A percentile compares a stretch with the other conserved stretches of the same genome.
Evolutionary conservation across 495 filamentous ascomycete species (phyloP).

Genomic region (Penicillium daleae): DNA sequence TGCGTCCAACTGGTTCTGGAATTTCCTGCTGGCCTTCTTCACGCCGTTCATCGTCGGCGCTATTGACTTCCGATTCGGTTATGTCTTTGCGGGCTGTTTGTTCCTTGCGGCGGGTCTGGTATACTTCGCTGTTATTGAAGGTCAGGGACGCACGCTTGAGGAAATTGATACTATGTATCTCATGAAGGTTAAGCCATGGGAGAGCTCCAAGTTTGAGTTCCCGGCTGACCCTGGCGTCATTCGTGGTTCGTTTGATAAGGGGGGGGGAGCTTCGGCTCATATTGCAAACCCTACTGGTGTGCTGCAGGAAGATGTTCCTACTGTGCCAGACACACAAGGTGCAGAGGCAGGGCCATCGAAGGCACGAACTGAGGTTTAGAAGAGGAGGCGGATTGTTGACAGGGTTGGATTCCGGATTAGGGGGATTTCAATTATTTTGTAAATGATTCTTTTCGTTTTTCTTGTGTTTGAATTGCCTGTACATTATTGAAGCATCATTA

Average conservation of each 20-base stretch:
- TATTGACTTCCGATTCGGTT: constrained; percentile 75
- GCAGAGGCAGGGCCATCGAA: not conserved
- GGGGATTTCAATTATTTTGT: not conserved
- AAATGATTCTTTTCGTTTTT: not conserved
- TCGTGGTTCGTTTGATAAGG: constrained; percentile 31
- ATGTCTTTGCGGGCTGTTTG: constrained; percentile 75
- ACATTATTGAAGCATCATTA: not conserved
- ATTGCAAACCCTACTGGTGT: constrained; percentile 19
- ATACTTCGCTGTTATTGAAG: constrained; percentile 76
- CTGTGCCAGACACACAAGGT: not conserved
- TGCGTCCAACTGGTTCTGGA: constrained; percentile 85
- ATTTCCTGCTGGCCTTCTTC: constrained; percentile 82
- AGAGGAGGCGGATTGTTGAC: not conserved
- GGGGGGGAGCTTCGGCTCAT: constrained; percentile 20
- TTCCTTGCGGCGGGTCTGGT: constrained; percentile 63
- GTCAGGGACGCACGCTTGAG: constrained; percentile 67
- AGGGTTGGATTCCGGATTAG: not conserved
- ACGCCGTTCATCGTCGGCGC: constrained; percentile 71
- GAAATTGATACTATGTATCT: constrained; percentile 87
- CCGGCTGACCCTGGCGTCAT: constrained; percentile 30
- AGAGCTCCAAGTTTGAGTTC: constrained; percentile 54
- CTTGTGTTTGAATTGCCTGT: not conserved
- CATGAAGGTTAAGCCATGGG: constrained; percentile 64
- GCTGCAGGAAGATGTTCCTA: constrained; percentile 14
- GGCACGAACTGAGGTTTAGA: not conserved